These are phyloP conservation scores for Zea luxurians DNA, from an alignment of 176 grass and related monocot genomes.

Conservation along the genomic window DNA sequence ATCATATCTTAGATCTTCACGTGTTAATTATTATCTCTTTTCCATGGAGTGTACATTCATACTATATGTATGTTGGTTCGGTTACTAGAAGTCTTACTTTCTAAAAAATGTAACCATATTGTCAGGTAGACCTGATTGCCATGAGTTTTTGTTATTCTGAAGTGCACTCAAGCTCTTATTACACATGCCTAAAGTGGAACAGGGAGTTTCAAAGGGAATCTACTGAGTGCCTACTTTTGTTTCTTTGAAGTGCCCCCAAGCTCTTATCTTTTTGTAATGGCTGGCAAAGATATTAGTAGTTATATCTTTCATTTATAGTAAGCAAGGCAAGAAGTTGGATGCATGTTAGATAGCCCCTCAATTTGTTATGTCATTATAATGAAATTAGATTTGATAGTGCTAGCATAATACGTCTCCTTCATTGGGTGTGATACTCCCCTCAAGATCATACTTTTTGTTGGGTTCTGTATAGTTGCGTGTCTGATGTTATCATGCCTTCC, in stretches of 20 bases:
- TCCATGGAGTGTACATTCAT: slow-evolving; percentile 7
- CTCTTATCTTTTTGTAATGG: slow-evolving; percentile 13
- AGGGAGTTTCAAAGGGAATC: background rate
- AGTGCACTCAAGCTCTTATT: no score
- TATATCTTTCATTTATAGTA: slow-evolving; percentile 21
- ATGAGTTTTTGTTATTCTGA: background rate
- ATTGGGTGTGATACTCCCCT: background rate
- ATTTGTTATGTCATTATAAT: slow-evolving; percentile 7
- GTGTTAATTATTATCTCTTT: slow-evolving; percentile 10
- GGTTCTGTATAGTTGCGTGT: background rate
- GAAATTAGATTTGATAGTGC: slow-evolving; percentile 3
- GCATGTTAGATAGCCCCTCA: background rate
- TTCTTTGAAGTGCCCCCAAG: background rate
- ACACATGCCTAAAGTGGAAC: slow-evolving; percentile 16
- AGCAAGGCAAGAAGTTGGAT: slow-evolving; percentile 11
- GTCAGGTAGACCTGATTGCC: background rate
- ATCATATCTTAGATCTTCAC: background rate
- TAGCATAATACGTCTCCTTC: slow-evolving; percentile 17
- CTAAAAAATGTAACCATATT: background rate
- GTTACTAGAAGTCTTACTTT: background rate
- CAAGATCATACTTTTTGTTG: background rate
- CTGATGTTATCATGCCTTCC: slow-evolving; percentile 13
- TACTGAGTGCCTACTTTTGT: slow-evolving; percentile 4
- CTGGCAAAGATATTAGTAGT: background rate
- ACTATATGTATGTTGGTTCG: slow-evolving; percentile 8